Base-by-base conservation (phyloP, 2,329 filamentous ascomycete species). In the Fusarium verticillioides region DNA sequence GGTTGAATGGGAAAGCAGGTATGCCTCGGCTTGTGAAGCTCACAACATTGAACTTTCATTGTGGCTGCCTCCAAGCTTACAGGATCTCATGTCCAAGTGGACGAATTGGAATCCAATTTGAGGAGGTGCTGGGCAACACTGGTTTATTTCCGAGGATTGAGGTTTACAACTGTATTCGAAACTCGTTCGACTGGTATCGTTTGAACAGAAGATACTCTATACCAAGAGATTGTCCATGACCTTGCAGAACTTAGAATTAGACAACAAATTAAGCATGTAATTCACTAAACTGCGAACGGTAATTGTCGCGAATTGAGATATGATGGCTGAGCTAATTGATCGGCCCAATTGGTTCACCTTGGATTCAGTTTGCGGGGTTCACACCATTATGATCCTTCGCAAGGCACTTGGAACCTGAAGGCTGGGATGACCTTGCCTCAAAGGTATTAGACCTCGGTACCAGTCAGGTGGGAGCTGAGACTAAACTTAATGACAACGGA, bases 71-170 rank as follows among this genome's bases (percentile, higher is more conserved):
- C 49, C 1, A 26, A 26, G 18, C 32, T 15, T 19, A 52, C 16
- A 21, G 32, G 0, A 0, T 9, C 10, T 52, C 3, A 15, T 2
- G 11, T 12, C 5, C 6, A 2, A 5, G 18, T 7, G 3, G 0
- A 12, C 32, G 19, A 7, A 37, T 37, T 1, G 23, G 34, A 13
- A 18, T 15, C n/a, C 4, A 28, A n/a, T 15, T 12, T 5, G 19
- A 30, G 36, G 36, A 18, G 13, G 7, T 54, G 4, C 5, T 18
- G 2, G 3, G 23, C 3, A 12, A n/a, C 4, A 23, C 9, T 3
- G 21, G 15, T 7, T 18, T 30, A 2, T 9, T 18, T 5, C 26
- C 7, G 15, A 39, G 23, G 26, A 6, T 6, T 40, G 7, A 2
- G 15, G 2, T 42, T 32, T 21, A 11, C 21, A 19, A 23, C 32